phyloP scores from a whole-genome alignment of 1,284 basidiomycete genomes.

The Ganoderma multipileum region DNA sequence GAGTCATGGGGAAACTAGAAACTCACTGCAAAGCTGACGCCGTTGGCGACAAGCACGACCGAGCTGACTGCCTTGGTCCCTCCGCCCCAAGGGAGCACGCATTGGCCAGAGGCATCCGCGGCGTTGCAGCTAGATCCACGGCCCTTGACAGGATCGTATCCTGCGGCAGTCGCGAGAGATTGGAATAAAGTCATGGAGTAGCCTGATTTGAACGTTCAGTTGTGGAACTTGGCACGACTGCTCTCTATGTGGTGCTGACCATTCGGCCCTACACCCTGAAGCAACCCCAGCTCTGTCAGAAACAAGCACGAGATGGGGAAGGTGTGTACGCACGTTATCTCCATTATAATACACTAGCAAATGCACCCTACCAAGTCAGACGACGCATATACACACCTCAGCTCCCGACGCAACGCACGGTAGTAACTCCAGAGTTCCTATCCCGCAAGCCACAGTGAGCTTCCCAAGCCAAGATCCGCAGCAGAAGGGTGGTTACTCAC shows the following conservation, averaged over 20 bases:
- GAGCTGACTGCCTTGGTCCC: conserved; percentile 78
- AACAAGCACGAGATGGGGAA: conserved; percentile 7
- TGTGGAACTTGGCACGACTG: neutral
- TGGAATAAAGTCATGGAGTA: conserved; percentile 81
- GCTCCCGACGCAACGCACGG: conserved; percentile 46
- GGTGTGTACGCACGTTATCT: conserved; percentile 58
- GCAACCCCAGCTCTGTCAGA: neutral
- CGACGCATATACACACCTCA: neutral
- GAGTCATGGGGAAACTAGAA: neutral
- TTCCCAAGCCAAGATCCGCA: neutral
- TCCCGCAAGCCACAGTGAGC: neutral
- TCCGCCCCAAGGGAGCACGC: conserved; percentile 75
- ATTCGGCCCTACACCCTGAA: conserved; percentile 65
- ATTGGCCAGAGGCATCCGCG: conserved; percentile 63
- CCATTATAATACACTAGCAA: conserved; percentile 73
- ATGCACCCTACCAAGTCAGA: neutral
- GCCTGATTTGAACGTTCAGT: conserved; percentile 30
- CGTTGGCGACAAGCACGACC: conserved; percentile 77
- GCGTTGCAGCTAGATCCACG: conserved; percentile 69
- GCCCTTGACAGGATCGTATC: conserved; percentile 70
- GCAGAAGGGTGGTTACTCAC: conserved; percentile 25
- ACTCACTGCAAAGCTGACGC: conserved; percentile 74
- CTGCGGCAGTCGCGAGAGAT: conserved; percentile 69
- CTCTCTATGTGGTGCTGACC: conserved; percentile 37
- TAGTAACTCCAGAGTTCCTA: conserved; percentile 79